These are phyloP conservation scores for Luzula sylvatica DNA, from an alignment of 176 grass and related monocot species.

Conservation along the genomic window DNA sequence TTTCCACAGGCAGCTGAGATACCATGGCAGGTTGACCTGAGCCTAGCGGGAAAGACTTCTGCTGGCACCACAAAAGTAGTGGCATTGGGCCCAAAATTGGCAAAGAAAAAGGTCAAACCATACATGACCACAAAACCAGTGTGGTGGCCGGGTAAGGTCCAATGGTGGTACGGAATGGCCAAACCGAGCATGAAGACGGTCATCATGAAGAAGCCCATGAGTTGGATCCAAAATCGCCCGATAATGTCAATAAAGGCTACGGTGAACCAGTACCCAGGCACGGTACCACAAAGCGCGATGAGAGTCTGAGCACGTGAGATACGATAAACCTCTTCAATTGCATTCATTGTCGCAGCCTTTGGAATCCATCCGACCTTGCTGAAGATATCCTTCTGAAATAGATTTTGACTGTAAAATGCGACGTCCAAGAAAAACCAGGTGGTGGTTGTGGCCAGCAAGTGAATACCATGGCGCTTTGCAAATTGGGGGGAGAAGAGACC, in stretches of 20 bases:
- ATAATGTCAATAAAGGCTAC: slow-evolving; percentile 58
- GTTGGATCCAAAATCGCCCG: slow-evolving; percentile 58
- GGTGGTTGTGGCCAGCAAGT: slow-evolving; percentile 46
- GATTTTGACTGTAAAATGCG: slow-evolving; percentile 83
- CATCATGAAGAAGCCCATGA: slow-evolving; percentile 69
- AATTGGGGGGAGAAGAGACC: slow-evolving; percentile 74
- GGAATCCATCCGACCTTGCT: slow-evolving; percentile 66
- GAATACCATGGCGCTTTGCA: slow-evolving; percentile 32
- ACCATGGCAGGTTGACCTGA: slow-evolving; percentile 68
- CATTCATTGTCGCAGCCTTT: slow-evolving; percentile 42
- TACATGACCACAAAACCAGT: slow-evolving; percentile 56
- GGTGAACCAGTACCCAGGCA: slow-evolving; percentile 85
- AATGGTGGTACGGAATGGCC: slow-evolving; percentile 38
- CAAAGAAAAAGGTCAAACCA: slow-evolving; percentile 47
- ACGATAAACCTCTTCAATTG: slow-evolving; percentile 56
- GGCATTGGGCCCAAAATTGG: slow-evolving; percentile 42
- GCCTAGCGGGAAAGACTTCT: slow-evolving; percentile 62
- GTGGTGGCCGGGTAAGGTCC: slow-evolving; percentile 30
- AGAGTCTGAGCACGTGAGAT: slow-evolving; percentile 51
- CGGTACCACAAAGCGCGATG: slow-evolving; percentile 70
- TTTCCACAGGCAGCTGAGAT: slow-evolving; percentile 46
- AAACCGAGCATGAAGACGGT: slow-evolving; percentile 65
- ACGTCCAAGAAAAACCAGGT: slow-evolving; percentile 88
- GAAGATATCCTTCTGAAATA: slow-evolving; percentile 94
- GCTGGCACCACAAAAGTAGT: slow-evolving; percentile 57